Conservation (phyloP, 2,329 filamentous ascomycete genomes). For the Teratosphaeria pseudoeucalypti region DNA sequence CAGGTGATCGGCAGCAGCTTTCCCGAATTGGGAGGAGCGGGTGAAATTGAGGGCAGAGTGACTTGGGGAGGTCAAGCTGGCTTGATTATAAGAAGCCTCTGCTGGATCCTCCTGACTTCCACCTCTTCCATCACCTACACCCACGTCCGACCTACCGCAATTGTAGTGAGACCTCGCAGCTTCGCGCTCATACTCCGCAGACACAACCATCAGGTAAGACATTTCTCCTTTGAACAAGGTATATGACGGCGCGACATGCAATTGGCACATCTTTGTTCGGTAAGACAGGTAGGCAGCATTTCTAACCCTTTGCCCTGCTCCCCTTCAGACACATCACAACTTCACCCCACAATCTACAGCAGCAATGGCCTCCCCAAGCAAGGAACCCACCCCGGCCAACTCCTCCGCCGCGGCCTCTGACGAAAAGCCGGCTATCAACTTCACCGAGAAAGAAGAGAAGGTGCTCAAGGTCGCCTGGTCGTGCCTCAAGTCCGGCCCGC, state of each 20-base stretch:
- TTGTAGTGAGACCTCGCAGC: not conserved
- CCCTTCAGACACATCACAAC: not conserved
- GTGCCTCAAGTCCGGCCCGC: constrained; percentile 23
- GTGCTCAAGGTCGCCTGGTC: constrained; percentile 21
- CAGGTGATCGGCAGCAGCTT: not conserved
- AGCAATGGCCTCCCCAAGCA: constrained; percentile 1
- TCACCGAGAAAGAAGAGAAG: constrained; percentile 21
- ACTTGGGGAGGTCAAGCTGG: not conserved
- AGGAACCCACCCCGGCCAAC: constrained; percentile 4
- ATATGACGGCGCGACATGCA: not conserved
- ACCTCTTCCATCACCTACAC: not conserved
- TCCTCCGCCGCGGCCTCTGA: not conserved
- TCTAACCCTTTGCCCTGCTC: not conserved
- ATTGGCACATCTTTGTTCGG: not conserved
- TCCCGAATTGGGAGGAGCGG: not conserved
- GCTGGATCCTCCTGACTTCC: not conserved
- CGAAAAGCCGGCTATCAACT: constrained; percentile 6
- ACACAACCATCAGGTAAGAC: not conserved
- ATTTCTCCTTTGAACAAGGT: not conserved
- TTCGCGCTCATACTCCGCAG: not conserved
- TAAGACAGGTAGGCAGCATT: not conserved
- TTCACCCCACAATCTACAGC: not conserved
- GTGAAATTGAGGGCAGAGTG: not conserved
- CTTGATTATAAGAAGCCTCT: not conserved
- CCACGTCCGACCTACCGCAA: not conserved